A percentile compares a stretch with the other conserved stretches of the same genome.
These are phyloP conservation scores for Hypericum perforatum DNA, from an alignment of 345 rosid genomes.

Conservation along the genomic window DNA sequence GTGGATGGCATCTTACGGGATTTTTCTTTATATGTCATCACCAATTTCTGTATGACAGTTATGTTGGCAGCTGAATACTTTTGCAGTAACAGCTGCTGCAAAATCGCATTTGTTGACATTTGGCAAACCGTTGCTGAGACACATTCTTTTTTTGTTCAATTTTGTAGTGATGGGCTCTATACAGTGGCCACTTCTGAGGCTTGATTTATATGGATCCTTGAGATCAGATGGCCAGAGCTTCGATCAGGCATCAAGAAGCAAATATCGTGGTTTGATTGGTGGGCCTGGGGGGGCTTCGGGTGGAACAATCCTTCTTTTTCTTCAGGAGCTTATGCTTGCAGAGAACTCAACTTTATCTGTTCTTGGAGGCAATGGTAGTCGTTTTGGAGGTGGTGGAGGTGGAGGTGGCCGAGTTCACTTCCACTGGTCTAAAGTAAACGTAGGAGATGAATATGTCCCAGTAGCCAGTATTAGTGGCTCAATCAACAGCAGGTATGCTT, in stretches of 20 bases:
- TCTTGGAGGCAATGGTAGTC: conserved; percentile 79
- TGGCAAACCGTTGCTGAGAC: conserved; percentile 6
- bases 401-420: conserved; percentile 99
- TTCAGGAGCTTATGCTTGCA: conserved; percentile 63
- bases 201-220: conserved; percentile 64
- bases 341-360: conserved; percentile 60
- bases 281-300: conserved; percentile 99
- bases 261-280: conserved; percentile 52
- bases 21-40: conserved; percentile 4
- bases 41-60: no score
- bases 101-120: background rate
- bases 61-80: no score
- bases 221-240: conserved; percentile 84
- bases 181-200: conserved; percentile 68
- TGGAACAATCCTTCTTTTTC: conserved; percentile 93
- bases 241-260: conserved; percentile 26
- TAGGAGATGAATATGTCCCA: conserved; percentile 68
- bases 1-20: conserved; percentile 6
- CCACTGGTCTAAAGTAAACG: conserved; percentile 80
- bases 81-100: no score
- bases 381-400: conserved; percentile 90
- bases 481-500: conserved; percentile 54
- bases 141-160: conserved; percentile 17
- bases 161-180: conserved; percentile 73
- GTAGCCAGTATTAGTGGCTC: conserved; percentile 64